Percentiles rank a stretch among this genome's conserved stretches.
Conservation (phyloP, 1,284 basidiomycete species). For the Cystobasidium sp. region DNA sequence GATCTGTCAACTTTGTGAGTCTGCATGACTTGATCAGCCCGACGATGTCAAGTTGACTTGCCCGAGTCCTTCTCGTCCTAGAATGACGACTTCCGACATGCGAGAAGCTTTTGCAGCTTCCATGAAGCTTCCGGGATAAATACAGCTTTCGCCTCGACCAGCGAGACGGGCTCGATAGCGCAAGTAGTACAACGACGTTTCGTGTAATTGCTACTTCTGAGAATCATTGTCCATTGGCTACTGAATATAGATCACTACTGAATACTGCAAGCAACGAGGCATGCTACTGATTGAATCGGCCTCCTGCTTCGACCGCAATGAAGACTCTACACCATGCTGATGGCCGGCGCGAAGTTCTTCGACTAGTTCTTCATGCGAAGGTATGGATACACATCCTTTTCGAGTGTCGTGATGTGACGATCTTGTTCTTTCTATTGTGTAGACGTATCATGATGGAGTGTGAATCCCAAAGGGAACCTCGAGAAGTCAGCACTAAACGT, state of each 20-base stretch:
- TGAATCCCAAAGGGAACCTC: slow-evolving; percentile 4
- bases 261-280: too few relatives aligned
- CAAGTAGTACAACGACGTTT: slow-evolving; percentile 8
- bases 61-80: neutral
- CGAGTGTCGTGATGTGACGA: neutral
- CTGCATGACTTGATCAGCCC: neutral
- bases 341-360: too few relatives aligned
- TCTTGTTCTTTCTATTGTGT: neutral
- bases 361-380: too few relatives aligned
- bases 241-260: too few relatives aligned
- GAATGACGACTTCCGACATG: slow-evolving; percentile 32
- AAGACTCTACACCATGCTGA: too few relatives aligned
- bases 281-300: too few relatives aligned
- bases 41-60: neutral
- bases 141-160: slow-evolving; percentile 3
- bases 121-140: slow-evolving; percentile 40
- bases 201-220: neutral
- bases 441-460: neutral
- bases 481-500: slow-evolving; percentile 25
- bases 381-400: neutral
- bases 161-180: neutral
- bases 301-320: too few relatives aligned
- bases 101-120: slow-evolving; percentile 34
- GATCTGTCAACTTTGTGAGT: slow-evolving; percentile 35
- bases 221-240: neutral